Conservation (phyloP, 345 rosid genomes). For the Psidium guajava region DNA sequence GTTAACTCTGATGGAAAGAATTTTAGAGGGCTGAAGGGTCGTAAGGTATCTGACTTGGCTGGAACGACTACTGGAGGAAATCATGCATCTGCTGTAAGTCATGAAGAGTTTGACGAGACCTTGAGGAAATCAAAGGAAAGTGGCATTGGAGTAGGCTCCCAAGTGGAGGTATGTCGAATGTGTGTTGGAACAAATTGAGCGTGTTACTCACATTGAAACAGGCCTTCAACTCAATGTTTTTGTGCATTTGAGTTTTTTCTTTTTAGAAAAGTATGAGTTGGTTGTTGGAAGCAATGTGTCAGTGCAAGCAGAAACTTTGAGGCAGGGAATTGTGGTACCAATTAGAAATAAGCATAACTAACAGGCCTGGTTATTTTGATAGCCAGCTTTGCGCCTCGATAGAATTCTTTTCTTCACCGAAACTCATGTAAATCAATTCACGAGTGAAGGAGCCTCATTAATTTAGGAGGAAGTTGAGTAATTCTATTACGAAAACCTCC, state of each 20-base stretch:
- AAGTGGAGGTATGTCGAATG: constrained; percentile 63
- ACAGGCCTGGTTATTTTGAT: not conserved
- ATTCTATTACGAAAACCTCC: not conserved
- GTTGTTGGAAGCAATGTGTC: not conserved
- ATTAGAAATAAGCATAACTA: not conserved
- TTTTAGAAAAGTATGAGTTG: not conserved
- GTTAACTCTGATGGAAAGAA: constrained; percentile 27
- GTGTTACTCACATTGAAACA: not conserved
- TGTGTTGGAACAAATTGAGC: not conserved
- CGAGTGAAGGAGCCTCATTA: not conserved
- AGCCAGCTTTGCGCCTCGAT: not conserved
- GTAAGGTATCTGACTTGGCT: constrained; percentile 26
- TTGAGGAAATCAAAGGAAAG: constrained; percentile 21
- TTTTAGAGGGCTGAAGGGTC: constrained; percentile 29
- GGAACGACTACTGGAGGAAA: constrained; percentile 22
- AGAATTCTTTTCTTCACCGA: not conserved
- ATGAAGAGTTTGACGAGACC: constrained; percentile 18
- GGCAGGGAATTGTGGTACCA: not conserved
- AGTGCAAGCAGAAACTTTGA: not conserved
- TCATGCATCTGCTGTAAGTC: constrained; percentile 29
- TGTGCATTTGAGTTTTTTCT: not conserved
- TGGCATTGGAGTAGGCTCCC: constrained; percentile 58
- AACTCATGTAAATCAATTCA: not conserved
- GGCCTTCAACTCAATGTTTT: not conserved
- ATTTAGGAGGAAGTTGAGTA: not conserved